Evolutionary conservation across 768 basidiomycete genomes (phyloP), one percentile per base, ranked within the genome.

Genomic region (Pluteus cervinus): DNA sequence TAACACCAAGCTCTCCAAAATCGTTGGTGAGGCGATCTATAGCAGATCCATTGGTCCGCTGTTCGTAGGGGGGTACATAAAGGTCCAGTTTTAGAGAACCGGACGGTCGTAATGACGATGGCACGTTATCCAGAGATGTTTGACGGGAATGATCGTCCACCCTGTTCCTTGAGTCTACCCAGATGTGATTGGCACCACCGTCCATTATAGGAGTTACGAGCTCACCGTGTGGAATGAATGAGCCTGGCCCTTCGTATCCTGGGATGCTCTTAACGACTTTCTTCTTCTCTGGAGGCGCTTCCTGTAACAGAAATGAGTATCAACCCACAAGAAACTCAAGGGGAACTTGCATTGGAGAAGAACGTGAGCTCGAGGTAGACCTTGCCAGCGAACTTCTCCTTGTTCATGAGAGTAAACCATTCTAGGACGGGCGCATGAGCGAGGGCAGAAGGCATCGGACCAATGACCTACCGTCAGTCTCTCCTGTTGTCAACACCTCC

Each of bases 331-430:
- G 26, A 40, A 9, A 24, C 36, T 17, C 11, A 28, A n/a, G 7
- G 29, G 15, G 14, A 29, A 71, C 83, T 40, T 44, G 89, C 88
- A 55, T 90, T 89, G 7, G 92, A 92, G 81, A 88, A 99, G 64
- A 94, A 98, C 0, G 96, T 99, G 51, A 98, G 59, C 56, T 99
- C 96, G 15, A 98, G 69, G 55, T 94, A 98, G 9, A 99, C 81
- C 58, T 98, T 94, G 5, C 96, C 96, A 18, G 82, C 80, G 57
- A 96, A 97, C 49, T 88, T 88, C 45, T 89, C 89, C 60, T 93
- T 97, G 63, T 86, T 73, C 58, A 73, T 76, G 18, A 98, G 68
- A 15, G 81, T 82, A 55, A 94, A 92, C 96, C 93, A 98, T 57
- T 97, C 96, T 98, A 18, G 16, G 40, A 36, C 31, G 34, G 40